Conservation (phyloP, 1,139 yeast species). For the Starmera stellimalicola region DNA sequence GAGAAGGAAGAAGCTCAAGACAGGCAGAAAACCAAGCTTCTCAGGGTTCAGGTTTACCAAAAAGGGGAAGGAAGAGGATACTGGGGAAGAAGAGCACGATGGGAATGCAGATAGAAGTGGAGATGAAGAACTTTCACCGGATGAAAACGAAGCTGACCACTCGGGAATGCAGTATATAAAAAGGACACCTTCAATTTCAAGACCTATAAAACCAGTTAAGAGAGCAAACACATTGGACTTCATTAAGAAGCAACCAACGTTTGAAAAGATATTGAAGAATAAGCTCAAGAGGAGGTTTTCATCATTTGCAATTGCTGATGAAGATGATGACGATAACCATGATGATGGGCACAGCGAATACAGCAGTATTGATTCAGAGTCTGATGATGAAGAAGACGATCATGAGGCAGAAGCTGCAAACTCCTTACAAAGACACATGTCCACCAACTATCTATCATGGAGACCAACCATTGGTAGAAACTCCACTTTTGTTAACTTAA, state of each 20-base stretch:
- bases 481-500: constrained; percentile 77
- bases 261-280: constrained; percentile 29
- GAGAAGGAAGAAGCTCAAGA: constrained; percentile 5
- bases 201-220: constrained; percentile 28
- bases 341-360: constrained; percentile 4
- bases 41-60: constrained; percentile 6
- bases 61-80: constrained; percentile 3
- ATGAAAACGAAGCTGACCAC: constrained; percentile 19
- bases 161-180: constrained; percentile 23
- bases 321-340: constrained; percentile 8
- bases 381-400: constrained; percentile 16
- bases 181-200: constrained; percentile 30
- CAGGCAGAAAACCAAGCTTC: constrained; percentile 7
- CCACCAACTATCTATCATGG: constrained; percentile 74
- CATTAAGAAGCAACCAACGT: constrained; percentile 33
- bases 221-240: constrained; percentile 41
- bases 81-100: neutral
- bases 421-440: constrained; percentile 27
- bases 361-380: constrained; percentile 10
- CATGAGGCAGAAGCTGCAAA: constrained; percentile 12
- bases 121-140: constrained; percentile 10
- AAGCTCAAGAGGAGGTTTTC: constrained; percentile 21
- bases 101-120: constrained; percentile 1
- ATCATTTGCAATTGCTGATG: constrained; percentile 14
- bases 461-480: constrained; percentile 89